A percentile compares a stretch with the other conserved stretches of the same genome.
These are phyloP conservation scores for Aspergillus pseudoglaucus DNA, from an alignment of 2,329 filamentous ascomycete species.

Conservation along the genomic window DNA sequence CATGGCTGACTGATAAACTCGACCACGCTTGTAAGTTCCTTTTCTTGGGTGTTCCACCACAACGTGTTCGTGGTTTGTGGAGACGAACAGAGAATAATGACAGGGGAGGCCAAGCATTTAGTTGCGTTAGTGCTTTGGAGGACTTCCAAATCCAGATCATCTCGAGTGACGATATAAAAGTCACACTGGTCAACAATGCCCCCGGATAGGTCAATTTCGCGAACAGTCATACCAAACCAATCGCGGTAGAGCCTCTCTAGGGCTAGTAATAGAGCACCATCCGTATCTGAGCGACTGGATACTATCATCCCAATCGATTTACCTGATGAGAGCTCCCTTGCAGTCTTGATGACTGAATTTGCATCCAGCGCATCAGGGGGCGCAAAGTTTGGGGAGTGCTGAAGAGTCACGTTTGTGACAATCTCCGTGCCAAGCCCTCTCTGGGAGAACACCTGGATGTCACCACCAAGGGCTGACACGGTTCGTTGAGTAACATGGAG, in stretches of 20 bases:
- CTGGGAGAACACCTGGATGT: constrained; percentile 21
- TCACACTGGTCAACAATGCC: constrained; percentile 6
- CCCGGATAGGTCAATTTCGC: background rate
- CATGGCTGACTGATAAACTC: constrained; percentile 32
- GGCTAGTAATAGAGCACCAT: constrained; percentile 10
- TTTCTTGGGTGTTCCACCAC: constrained; percentile 6
- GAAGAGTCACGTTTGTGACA: constrained; percentile 2
- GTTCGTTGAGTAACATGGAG: constrained; percentile 49
- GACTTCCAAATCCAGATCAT: constrained; percentile 3
- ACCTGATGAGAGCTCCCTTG: constrained; percentile 1
- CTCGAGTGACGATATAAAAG: constrained; percentile 19
- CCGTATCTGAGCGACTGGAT: constrained; percentile 10
- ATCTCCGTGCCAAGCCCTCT: constrained; percentile 20
- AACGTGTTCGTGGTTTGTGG: constrained; percentile 16
- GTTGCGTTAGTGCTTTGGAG: background rate
- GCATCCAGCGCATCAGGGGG: background rate
- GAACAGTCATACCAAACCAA: constrained; percentile 15
- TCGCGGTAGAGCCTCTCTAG: constrained; percentile 15
- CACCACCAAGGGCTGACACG: constrained; percentile 20
- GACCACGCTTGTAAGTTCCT: constrained; percentile 11
- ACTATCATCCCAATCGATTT: constrained; percentile 17
- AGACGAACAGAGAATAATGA: constrained; percentile 25
- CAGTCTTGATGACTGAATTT: background rate
- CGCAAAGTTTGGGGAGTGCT: background rate
- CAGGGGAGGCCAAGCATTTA: constrained; percentile 7